phyloP scores from a whole-genome alignment of 352 stramenopile species.

The Ophiocytium majus region DNA sequence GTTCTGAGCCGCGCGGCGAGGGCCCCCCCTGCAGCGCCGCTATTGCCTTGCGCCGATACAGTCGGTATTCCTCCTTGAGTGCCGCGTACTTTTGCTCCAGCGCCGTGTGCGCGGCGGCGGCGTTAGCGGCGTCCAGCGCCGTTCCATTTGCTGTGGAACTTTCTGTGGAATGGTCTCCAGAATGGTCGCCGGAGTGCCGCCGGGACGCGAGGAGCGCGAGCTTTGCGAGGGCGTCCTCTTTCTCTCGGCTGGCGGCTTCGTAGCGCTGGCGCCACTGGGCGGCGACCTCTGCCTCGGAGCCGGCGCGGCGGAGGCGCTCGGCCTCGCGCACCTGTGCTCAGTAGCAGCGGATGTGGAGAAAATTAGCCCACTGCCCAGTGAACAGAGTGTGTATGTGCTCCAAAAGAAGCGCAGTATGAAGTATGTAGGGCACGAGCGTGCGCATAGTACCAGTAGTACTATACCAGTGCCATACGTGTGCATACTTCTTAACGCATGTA shows the following conservation, averaged over 20 bases:
- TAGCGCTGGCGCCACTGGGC: conserved; percentile 58
- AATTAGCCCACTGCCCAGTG: too few relatives aligned
- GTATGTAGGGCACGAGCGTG: too few relatives aligned
- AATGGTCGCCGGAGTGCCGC: too few relatives aligned
- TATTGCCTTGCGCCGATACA: conserved; percentile 59
- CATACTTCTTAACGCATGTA: too few relatives aligned
- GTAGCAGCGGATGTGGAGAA: too few relatives aligned
- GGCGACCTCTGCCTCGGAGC: conserved; percentile 50
- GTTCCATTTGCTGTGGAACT: too few relatives aligned
- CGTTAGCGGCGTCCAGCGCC: neutral
- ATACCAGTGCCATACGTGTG: too few relatives aligned
- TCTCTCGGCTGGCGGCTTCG: conserved; percentile 32
- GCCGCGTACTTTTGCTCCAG: conserved; percentile 56
- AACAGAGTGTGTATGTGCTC: too few relatives aligned
- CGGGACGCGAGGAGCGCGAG: conserved; percentile 11
- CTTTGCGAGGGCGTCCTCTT: conserved; percentile 18
- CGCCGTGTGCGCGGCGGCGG: conserved; percentile 5
- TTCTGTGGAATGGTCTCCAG: too few relatives aligned
- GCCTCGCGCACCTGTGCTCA: conserved; percentile 50
- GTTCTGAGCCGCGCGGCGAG: too few relatives aligned
- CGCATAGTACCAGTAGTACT: too few relatives aligned
- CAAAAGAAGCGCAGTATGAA: too few relatives aligned
- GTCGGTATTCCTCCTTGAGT: conserved; percentile 59
- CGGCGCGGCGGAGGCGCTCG: conserved; percentile 41
- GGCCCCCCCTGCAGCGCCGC: conserved; percentile 52